Conservation (phyloP, 2,329 filamentous ascomycete species). For the Colletotrichum chrysophilum region DNA sequence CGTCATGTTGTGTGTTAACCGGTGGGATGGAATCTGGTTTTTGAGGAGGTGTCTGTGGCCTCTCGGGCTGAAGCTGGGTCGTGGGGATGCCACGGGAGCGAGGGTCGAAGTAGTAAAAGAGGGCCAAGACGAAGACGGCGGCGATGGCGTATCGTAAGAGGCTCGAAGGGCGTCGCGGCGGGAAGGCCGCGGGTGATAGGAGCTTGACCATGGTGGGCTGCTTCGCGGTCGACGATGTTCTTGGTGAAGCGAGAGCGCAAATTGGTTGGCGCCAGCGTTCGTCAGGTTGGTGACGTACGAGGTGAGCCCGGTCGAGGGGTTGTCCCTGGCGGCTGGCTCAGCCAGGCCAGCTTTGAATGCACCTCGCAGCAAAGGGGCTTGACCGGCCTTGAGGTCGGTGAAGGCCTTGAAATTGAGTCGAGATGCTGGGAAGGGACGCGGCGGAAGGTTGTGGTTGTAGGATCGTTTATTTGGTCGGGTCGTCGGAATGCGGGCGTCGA, state of each 20-base stretch:
- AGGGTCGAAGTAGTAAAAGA: slow-evolving; percentile 35
- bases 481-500: background rate
- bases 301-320: background rate
- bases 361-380: background rate
- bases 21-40: slow-evolving; percentile 19
- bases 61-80: background rate
- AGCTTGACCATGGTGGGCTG: slow-evolving; percentile 26
- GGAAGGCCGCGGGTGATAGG: slow-evolving; percentile 42
- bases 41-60: slow-evolving; percentile 18
- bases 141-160: slow-evolving; percentile 68
- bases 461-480: background rate
- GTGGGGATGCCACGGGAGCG: slow-evolving; percentile 5
- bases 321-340: slow-evolving; percentile 15
- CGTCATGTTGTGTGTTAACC: slow-evolving; percentile 3
- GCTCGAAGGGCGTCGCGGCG: slow-evolving; percentile 47
- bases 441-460: background rate
- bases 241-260: background rate
- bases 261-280: background rate
- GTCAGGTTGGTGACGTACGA: background rate
- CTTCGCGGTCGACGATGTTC: background rate
- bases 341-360: slow-evolving; percentile 11
- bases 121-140: slow-evolving; percentile 58
- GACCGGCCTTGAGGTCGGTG: background rate
- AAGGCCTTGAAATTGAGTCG: background rate
- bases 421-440: background rate